These are phyloP conservation scores for Beta vulgaris DNA, from an alignment of 148 eudicot species.

Conservation along the genomic window DNA sequence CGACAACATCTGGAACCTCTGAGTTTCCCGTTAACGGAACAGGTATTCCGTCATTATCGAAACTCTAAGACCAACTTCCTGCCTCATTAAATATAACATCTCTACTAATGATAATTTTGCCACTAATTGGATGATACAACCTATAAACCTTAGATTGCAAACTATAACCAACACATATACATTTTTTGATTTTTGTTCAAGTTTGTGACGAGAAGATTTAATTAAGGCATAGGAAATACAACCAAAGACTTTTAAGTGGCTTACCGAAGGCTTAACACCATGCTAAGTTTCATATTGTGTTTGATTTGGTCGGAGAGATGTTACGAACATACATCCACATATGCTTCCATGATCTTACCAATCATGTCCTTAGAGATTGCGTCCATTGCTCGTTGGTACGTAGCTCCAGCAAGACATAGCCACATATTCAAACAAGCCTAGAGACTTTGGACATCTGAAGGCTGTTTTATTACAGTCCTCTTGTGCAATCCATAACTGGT, in stretches of 20 bases:
- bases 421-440: too few relatives aligned
- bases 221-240: slow-evolving; percentile 2
- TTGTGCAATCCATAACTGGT: too few relatives aligned
- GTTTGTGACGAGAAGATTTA: background rate
- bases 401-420: too few relatives aligned
- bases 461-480: too few relatives aligned
- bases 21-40: too few relatives aligned
- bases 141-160: slow-evolving; percentile 13
- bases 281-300: slow-evolving; percentile 6
- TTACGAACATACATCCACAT: background rate
- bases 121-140: slow-evolving; percentile 14
- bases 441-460: too few relatives aligned
- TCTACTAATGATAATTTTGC: slow-evolving; percentile 6
- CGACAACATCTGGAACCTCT: too few relatives aligned
- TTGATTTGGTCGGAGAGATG: slow-evolving; percentile 10
- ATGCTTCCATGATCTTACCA: too few relatives aligned
- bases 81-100: slow-evolving; percentile 16
- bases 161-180: slow-evolving; percentile 13
- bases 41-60: background rate
- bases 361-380: too few relatives aligned
- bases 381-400: too few relatives aligned
- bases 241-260: slow-evolving; percentile 11
- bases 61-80: background rate
- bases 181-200: slow-evolving; percentile 11
- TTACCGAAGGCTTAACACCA: background rate